Percentiles rank a stretch among this genome's conserved stretches.
Conservation (phyloP, 2,329 filamentous ascomycete species). For the Botrytis squamosa region DNA sequence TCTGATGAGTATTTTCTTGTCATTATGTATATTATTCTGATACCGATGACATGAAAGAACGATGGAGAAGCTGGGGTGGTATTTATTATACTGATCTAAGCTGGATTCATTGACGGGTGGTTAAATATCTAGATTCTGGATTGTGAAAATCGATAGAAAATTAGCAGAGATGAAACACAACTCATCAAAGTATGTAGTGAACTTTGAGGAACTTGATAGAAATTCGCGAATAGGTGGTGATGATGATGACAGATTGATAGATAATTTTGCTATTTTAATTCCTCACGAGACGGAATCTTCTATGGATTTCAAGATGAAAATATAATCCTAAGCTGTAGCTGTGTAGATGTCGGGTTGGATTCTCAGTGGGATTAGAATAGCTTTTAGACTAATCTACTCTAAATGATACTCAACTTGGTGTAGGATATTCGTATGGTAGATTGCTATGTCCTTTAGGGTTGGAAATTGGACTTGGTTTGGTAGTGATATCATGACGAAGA, state of each 20-base stretch:
- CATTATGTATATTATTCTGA: accelerated
- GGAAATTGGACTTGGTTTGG: neutral
- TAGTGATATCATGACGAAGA: neutral
- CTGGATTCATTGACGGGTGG: neutral
- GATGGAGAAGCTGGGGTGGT: neutral
- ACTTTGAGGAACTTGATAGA: neutral
- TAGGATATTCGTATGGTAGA: neutral
- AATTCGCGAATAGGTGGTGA: no score
- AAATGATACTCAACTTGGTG: neutral
- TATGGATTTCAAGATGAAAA: no score
- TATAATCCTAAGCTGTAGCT: no score
- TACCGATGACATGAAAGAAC: neutral
- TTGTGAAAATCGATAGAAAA: neutral
- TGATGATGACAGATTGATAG: no score
- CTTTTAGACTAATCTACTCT: no score
- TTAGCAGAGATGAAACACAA: neutral
- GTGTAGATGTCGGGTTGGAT: neutral
- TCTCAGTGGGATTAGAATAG: neutral
- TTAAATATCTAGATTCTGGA: neutral
- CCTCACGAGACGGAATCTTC: no score
- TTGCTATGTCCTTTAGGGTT: neutral
- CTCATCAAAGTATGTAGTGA: neutral
- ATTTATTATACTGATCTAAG: neutral
- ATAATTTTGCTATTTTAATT: no score
- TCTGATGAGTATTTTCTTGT: neutral